Percentiles rank a stretch among this genome's conserved stretches.
phyloP scores from a whole-genome alignment of 768 basidiomycete genomes.

The Leucogyrophana mollusca region DNA sequence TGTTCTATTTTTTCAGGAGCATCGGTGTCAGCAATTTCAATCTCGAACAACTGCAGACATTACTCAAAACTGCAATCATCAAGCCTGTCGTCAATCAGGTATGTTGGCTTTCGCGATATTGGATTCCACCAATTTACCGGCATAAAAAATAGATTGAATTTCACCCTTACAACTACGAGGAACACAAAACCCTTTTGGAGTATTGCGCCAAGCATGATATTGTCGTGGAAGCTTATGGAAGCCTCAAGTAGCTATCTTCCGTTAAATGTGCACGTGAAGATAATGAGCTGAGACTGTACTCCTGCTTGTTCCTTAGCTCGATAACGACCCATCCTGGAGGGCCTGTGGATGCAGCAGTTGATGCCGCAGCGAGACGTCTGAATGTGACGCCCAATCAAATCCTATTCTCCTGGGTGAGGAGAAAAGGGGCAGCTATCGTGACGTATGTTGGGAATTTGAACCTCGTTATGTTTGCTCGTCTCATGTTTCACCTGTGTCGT shows the following conservation, averaged over 20 bases:
- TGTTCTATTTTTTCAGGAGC: slow-evolving; percentile 40
- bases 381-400: slow-evolving; percentile 64
- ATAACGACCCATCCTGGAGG: slow-evolving; percentile 62
- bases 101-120: not conserved
- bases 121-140: not conserved
- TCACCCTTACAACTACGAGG: slow-evolving; percentile 70
- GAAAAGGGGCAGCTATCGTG: slow-evolving; percentile 66
- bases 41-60: slow-evolving; percentile 46
- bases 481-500: too few species aligned
- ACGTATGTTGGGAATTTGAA: slow-evolving; percentile 42
- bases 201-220: slow-evolving; percentile 57
- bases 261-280: slow-evolving; percentile 21
- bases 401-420: slow-evolving; percentile 65
- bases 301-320: slow-evolving; percentile 38
- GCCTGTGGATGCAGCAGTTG: slow-evolving; percentile 57
- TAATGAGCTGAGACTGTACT: not conserved
- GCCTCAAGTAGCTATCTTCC: slow-evolving; percentile 49
- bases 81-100: slow-evolving; percentile 76
- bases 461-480: not conserved
- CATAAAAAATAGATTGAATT: slow-evolving; percentile 49
- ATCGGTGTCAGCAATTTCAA: slow-evolving; percentile 75
- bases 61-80: slow-evolving; percentile 50
- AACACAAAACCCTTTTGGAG: slow-evolving; percentile 53
- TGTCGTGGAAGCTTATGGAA: slow-evolving; percentile 63
- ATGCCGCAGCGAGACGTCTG: slow-evolving; percentile 49